These are phyloP conservation scores for Ophiosphaerella narmari DNA, from an alignment of 2,329 filamentous ascomycete genomes.

Conservation along the genomic window DNA sequence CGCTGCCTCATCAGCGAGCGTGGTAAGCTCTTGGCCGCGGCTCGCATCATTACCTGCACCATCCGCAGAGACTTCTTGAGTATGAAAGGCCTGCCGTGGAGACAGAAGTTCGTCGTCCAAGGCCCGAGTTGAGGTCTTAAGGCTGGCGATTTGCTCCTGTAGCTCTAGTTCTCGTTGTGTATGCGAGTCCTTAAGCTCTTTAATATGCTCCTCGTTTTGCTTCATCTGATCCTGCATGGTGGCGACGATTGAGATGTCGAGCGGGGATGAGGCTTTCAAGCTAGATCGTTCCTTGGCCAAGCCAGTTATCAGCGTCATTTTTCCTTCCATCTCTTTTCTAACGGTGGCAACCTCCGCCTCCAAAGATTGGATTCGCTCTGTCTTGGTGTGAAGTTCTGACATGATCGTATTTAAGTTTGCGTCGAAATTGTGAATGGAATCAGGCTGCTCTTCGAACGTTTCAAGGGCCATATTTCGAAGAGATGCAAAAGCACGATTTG, in stretches of 20 bases:
- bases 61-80: constrained; percentile 6
- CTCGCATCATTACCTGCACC: constrained; percentile 25
- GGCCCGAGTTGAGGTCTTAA: constrained; percentile 61
- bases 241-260: constrained; percentile 90
- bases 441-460: constrained; percentile 79
- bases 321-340: constrained; percentile 95
- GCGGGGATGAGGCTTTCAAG: constrained; percentile 75
- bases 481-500: constrained; percentile 87
- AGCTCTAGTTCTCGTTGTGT: constrained; percentile 76
- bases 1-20: constrained; percentile 72
- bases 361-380: constrained; percentile 86
- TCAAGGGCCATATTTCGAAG: constrained; percentile 87
- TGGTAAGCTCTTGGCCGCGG: constrained; percentile 64
- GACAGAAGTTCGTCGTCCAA: constrained; percentile 25
- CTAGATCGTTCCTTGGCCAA: constrained; percentile 91
- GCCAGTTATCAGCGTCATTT: constrained; percentile 94
- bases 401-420: constrained; percentile 88
- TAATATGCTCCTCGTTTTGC: constrained; percentile 79
- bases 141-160: constrained; percentile 68
- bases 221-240: constrained; percentile 86
- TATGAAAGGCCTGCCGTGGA: constrained; percentile 13
- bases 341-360: constrained; percentile 81
- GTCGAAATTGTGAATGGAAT: constrained; percentile 90
- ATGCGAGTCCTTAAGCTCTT: constrained; percentile 72
- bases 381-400: constrained; percentile 84